Percentiles rank a stretch among this genome's conserved stretches.
phyloP scores from a whole-genome alignment of 257 asterid genomes.

The Nicotiana tomentosiformis region DNA sequence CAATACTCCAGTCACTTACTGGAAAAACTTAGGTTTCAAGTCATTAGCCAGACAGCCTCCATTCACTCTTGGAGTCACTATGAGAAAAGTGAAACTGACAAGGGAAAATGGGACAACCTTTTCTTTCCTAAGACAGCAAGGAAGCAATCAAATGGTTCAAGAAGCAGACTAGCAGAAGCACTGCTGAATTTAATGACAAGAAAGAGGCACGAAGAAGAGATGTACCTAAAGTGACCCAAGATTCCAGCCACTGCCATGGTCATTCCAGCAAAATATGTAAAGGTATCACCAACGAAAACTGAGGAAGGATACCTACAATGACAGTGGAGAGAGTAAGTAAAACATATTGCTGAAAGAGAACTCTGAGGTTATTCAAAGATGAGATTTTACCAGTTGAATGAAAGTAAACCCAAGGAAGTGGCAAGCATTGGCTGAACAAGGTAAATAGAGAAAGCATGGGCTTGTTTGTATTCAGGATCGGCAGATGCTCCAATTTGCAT shows the following conservation, averaged over 20 bases:
- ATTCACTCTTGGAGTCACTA: not conserved
- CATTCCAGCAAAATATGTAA: constrained; percentile 91
- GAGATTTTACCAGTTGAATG: constrained; percentile 70
- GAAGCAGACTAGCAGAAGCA: not conserved
- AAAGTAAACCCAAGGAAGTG: constrained; percentile 83
- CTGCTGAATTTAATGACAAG: not conserved
- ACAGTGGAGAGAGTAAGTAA: not conserved
- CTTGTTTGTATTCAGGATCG: constrained; percentile 78
- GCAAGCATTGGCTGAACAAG: constrained; percentile 88
- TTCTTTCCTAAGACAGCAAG: not conserved
- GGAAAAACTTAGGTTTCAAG: not conserved
- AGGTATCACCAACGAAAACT: constrained; percentile 84
- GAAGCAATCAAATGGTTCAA: constrained; percentile 1
- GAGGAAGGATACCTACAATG: constrained; percentile 76
- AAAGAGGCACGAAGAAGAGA: not conserved
- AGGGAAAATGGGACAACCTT: not conserved
- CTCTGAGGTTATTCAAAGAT: constrained; percentile 4
- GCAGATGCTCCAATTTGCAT: constrained; percentile 79
- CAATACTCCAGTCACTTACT: not conserved
- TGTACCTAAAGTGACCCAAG: constrained; percentile 81
- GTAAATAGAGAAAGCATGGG: constrained; percentile 89
- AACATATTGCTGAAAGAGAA: not conserved
- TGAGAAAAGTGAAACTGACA: not conserved
- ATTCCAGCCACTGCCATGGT: constrained; percentile 89
- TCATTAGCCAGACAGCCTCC: not conserved